Evolutionary conservation across 345 rosid genomes (phyloP), one percentile per base, ranked within the genome.

Genomic region (Combretum micranthum): DNA sequence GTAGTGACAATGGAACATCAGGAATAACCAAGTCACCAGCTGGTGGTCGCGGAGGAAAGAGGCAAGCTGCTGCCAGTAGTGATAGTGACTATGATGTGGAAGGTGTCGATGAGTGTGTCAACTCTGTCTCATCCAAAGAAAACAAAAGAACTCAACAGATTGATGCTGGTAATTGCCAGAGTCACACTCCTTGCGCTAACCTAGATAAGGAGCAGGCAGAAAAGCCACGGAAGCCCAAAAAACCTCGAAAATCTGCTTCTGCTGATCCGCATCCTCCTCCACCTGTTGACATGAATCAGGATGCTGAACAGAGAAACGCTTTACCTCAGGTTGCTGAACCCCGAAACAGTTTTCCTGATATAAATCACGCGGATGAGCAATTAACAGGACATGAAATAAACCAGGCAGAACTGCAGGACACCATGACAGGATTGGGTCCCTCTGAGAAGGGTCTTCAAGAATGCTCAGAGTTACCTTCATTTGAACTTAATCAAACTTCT

Each of bases 11-110:
- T 63, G 96, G 96, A 39, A 70, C 77, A 17, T 94, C 99, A 9
- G 79, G 86, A 62, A 75, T 93, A 62, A 90, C 99, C 1, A 96
- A 83, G 63, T 68, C 65, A 8, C 81, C 75, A 39, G 75, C 44
- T 20, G 65, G 90, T n/a, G 60, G 80, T 32, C 69, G 19, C 50
- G 66, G 73, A 58, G 63, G 45, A 52, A 83, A 77, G 74, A 82
- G 77, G 61, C 85, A 53, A 56, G 64, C 74, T 15, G 63, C 80
- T 26, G 10, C 74, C 53, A 75, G 84, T 59, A 78, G 90, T 59
- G 87, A 87, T 25, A 85, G 90, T 56, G 83, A 85, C 72, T 94
- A 94, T 66, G 97, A 87, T 62, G 99, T 90, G 57, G 88, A 81
- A 71, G 95, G 86, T 47, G 48, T 60, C 18, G 90, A 83, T 13